Evolutionary conservation across 305 asterid genomes (phyloP).

Genomic region (Solanum hybrid): DNA sequence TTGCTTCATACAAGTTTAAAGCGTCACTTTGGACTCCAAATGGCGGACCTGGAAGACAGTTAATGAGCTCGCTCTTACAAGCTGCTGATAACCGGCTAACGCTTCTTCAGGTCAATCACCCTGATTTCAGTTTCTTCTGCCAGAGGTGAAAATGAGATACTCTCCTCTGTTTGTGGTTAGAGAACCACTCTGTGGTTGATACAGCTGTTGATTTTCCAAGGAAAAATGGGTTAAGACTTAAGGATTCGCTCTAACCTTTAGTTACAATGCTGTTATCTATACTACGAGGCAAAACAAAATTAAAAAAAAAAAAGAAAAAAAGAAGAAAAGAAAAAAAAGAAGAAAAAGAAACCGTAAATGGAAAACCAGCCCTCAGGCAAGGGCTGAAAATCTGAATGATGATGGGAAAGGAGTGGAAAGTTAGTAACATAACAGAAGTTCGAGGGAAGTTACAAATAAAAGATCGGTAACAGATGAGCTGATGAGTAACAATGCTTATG

Average conservation of each 20-base stretch:
- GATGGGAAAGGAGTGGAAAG: background rate
- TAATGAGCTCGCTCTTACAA: slow-evolving; percentile 48
- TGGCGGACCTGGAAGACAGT: slow-evolving; percentile 36
- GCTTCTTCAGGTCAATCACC: slow-evolving; percentile 58
- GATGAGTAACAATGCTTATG: background rate
- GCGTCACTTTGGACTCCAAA: slow-evolving; percentile 62
- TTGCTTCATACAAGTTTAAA: slow-evolving; percentile 74
- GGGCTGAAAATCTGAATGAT: background rate
- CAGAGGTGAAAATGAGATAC: slow-evolving; percentile 34
- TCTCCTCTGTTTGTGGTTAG: background rate
- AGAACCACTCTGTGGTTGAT: background rate
- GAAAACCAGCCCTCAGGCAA: background rate
- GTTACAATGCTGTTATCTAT: background rate
- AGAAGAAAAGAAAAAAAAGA: background rate
- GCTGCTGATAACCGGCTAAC: slow-evolving; percentile 61
- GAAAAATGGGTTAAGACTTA: background rate
- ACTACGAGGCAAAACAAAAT: background rate
- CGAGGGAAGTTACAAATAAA: background rate
- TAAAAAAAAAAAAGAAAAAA: background rate
- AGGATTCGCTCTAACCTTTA: background rate
- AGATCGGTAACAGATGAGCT: background rate
- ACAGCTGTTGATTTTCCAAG: background rate
- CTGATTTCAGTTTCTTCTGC: slow-evolving; percentile 79
- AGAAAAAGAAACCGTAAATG: background rate
- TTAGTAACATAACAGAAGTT: background rate